Evolutionary conservation across 371 early-diverging fungal species (phyloP).

Genomic region (Apophysomyces trapeziformis): DNA sequence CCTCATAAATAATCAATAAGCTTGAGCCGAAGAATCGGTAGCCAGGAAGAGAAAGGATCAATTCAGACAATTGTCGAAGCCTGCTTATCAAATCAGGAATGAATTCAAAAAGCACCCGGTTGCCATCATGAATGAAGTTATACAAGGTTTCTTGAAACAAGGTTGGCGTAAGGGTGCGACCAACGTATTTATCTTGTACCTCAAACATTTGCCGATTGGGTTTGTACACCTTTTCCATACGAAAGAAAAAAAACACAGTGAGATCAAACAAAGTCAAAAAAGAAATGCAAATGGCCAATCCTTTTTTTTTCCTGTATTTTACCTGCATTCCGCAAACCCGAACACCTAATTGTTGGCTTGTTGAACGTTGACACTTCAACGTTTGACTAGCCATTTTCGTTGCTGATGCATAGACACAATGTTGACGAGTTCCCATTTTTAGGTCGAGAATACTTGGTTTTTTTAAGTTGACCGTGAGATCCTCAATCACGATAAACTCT

Average conservation of each 20-base stretch:
- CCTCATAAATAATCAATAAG: conserved; percentile 62
- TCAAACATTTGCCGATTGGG: conserved; percentile 57
- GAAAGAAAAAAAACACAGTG: neutral
- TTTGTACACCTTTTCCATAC: conserved; percentile 70
- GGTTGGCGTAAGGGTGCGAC: conserved; percentile 77
- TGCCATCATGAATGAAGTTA: conserved; percentile 81
- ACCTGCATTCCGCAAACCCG: conserved; percentile 98
- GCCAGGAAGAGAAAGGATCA: conserved; percentile 72
- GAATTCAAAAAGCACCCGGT: conserved; percentile 62
- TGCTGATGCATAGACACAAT: conserved; percentile 83
- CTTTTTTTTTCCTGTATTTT: conserved; percentile 19
- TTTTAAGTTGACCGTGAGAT: conserved; percentile 82
- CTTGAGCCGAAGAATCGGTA: conserved; percentile 92
- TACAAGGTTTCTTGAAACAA: conserved; percentile 75
- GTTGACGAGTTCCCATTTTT: conserved; percentile 96
- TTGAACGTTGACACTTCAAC: conserved; percentile 84
- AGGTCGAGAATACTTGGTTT: conserved; percentile 93
- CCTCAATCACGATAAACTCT: conserved; percentile 91
- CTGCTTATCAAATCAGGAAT: conserved; percentile 78
- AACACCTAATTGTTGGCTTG: conserved; percentile 87
- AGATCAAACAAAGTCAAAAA: neutral
- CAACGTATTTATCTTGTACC: conserved; percentile 93
- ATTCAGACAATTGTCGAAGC: conserved; percentile 67
- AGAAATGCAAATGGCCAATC: conserved; percentile 6
- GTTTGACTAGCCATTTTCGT: conserved; percentile 85